phyloP scores from a whole-genome alignment of 176 grass and related monocot genomes.

The Eleusine indica region DNA sequence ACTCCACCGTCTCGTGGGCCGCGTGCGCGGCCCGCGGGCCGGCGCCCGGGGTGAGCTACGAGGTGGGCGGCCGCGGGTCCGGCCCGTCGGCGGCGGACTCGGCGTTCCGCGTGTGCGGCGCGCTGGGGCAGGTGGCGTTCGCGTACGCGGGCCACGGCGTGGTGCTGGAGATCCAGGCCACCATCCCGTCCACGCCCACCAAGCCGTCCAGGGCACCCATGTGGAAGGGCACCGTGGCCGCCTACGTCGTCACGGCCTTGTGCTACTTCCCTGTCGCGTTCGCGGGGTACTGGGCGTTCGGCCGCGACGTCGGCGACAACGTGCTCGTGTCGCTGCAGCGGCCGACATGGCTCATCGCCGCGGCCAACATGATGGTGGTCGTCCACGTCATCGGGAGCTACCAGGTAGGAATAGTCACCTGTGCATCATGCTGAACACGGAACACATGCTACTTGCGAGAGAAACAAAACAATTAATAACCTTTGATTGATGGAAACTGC shows the following conservation, averaged over 20 bases:
- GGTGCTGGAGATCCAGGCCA: slow-evolving; percentile 74
- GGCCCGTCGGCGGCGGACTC: slow-evolving; percentile 31
- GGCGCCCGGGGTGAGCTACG: slow-evolving; percentile 51
- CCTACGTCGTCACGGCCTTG: slow-evolving; percentile 62
- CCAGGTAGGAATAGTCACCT: slow-evolving; percentile 26
- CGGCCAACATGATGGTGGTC: slow-evolving; percentile 82
- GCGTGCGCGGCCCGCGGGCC: slow-evolving; percentile 56
- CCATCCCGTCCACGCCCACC: slow-evolving; percentile 62
- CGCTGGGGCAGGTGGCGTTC: slow-evolving; percentile 76
- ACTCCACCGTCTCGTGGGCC: slow-evolving; percentile 68
- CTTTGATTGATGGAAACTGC: background rate
- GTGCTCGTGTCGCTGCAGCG: slow-evolving; percentile 58
- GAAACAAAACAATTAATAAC: no score
- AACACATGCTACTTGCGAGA: no score
- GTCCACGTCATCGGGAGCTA: slow-evolving; percentile 79
- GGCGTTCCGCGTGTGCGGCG: slow-evolving; percentile 62
- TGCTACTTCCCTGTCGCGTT: slow-evolving; percentile 84
- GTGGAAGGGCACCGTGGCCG: slow-evolving; percentile 72
- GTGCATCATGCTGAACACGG: no score
- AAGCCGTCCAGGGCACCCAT: slow-evolving; percentile 46
- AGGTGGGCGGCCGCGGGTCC: background rate
- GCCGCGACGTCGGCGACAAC: slow-evolving; percentile 50
- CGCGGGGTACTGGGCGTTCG: slow-evolving; percentile 62
- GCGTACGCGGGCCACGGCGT: slow-evolving; percentile 76
- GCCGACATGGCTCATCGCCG: slow-evolving; percentile 68